A percentile compares a stretch with the other conserved stretches of the same genome.
Conservation (phyloP, 1,284 basidiomycete species). For the Melampsora americana region DNA sequence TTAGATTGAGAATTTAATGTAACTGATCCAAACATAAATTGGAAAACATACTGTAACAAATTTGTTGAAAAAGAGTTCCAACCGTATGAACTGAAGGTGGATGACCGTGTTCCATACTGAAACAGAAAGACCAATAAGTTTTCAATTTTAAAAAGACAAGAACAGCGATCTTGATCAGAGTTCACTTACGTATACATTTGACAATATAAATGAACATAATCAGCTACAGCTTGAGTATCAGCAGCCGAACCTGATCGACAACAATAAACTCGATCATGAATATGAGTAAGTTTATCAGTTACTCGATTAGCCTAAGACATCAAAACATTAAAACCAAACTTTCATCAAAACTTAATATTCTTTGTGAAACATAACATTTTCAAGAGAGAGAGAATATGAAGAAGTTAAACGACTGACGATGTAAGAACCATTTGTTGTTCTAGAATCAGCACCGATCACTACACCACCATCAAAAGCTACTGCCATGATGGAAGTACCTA, state of each 20-base stretch:
- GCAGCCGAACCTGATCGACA: slow-evolving; percentile 97
- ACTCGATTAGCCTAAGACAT: slow-evolving; percentile 81
- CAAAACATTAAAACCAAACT: too few species aligned
- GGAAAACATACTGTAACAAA: slow-evolving; percentile 73
- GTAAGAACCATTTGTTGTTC: slow-evolving; percentile 94
- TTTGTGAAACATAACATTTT: slow-evolving; percentile 2
- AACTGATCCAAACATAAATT: not conserved
- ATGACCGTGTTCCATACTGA: slow-evolving; percentile 67
- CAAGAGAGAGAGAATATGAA: not conserved
- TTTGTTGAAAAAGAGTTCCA: slow-evolving; percentile 76
- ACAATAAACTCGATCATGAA: slow-evolving; percentile 98
- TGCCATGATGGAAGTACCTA: slow-evolving; percentile 97
- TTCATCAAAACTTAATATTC: not conserved
- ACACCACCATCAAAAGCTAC: slow-evolving; percentile 94
- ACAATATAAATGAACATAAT: slow-evolving; percentile 80
- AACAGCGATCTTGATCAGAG: slow-evolving; percentile 40
- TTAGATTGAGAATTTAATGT: not conserved
- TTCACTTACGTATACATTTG: slow-evolving; percentile 67
- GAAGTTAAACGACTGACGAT: slow-evolving; percentile 64
- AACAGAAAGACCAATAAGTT: not conserved
- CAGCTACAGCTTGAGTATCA: slow-evolving; percentile 92
- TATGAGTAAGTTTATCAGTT: slow-evolving; percentile 94
- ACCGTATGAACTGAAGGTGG: slow-evolving; percentile 75
- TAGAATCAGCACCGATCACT: slow-evolving; percentile 91
- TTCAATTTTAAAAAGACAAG: not conserved